These are phyloP conservation scores for Chlorella sp. DNA, from an alignment of 139 green algal species.

Conservation along the genomic window DNA sequence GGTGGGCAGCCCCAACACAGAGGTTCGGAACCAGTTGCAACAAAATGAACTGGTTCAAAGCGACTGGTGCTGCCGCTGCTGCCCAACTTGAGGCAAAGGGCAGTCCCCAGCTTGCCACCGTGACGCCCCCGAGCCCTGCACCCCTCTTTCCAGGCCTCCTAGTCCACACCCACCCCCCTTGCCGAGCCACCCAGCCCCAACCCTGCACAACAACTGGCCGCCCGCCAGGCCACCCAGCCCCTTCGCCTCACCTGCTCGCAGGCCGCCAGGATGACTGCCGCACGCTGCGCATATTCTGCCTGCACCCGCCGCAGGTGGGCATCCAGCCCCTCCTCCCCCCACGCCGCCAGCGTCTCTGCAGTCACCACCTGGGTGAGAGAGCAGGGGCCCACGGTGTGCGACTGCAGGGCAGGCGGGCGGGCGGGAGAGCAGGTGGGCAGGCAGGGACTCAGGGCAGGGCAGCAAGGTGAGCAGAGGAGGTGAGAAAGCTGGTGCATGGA, in stretches of 20 bases:
- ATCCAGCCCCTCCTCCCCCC: constrained; percentile 58
- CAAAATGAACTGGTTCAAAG: too few species aligned
- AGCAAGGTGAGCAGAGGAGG: not conserved
- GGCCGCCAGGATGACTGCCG: constrained; percentile 30
- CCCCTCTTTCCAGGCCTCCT: not conserved
- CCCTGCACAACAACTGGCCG: too few species aligned
- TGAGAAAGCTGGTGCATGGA: not conserved
- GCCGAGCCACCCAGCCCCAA: too few species aligned
- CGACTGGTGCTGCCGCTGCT: not conserved
- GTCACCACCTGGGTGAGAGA: constrained; percentile 52
- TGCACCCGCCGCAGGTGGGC: constrained; percentile 53
- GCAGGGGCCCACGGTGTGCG: constrained; percentile 55
- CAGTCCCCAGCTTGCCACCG: too few species aligned
- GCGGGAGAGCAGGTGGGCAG: not conserved
- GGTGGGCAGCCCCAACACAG: too few species aligned
- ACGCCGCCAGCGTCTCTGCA: constrained; percentile 39
- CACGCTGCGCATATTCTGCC: constrained; percentile 45
- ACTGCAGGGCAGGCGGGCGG: constrained; percentile 18
- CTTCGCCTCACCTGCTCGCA: constrained; percentile 9
- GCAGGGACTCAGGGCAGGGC: not conserved
- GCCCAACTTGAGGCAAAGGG: not conserved
- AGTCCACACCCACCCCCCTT: too few species aligned
- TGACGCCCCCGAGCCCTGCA: too few species aligned
- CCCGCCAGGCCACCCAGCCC: too few species aligned
- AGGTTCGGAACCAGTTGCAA: too few species aligned